phyloP scores from a whole-genome alignment of 495 filamentous ascomycete species.

The Niebla homalea region DNA sequence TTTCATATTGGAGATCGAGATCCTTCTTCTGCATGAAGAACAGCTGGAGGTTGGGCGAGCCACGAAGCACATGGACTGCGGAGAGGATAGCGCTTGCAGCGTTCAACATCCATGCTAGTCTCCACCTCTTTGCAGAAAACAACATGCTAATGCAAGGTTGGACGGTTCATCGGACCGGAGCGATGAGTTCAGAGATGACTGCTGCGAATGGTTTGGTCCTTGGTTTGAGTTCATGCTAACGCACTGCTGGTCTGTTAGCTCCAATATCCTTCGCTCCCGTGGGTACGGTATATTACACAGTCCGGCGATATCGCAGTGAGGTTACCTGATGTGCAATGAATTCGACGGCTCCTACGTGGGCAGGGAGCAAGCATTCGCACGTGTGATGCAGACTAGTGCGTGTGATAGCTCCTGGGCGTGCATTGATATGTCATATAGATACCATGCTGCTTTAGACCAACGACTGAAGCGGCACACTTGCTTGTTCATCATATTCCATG shows the following conservation, averaged over 20 bases:
- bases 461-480: too few species aligned
- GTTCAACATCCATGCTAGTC: too few species aligned
- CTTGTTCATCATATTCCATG: too few species aligned
- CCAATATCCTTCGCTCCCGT: conserved; percentile 96
- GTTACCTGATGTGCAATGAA: conserved; percentile 72
- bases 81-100: too few species aligned
- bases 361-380: not conserved
- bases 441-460: too few species aligned
- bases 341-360: not conserved
- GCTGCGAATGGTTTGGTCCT: not conserved
- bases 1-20: not conserved
- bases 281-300: conserved; percentile 98
- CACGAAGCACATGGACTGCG: too few species aligned
- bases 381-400: not conserved
- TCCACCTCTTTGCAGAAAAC: too few species aligned
- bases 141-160: too few species aligned
- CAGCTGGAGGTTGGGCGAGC: not conserved
- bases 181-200: too few species aligned
- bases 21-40: not conserved
- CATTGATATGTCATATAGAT: conserved; percentile 18
- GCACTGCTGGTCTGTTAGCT: conserved; percentile 35
- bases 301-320: conserved; percentile 90
- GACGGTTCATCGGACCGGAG: too few species aligned
- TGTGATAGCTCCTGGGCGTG: conserved; percentile 13
- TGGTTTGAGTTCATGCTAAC: conserved; percentile 2